phyloP scores from a whole-genome alignment of 495 filamentous ascomycete genomes.

The Neurospora sp. region DNA sequence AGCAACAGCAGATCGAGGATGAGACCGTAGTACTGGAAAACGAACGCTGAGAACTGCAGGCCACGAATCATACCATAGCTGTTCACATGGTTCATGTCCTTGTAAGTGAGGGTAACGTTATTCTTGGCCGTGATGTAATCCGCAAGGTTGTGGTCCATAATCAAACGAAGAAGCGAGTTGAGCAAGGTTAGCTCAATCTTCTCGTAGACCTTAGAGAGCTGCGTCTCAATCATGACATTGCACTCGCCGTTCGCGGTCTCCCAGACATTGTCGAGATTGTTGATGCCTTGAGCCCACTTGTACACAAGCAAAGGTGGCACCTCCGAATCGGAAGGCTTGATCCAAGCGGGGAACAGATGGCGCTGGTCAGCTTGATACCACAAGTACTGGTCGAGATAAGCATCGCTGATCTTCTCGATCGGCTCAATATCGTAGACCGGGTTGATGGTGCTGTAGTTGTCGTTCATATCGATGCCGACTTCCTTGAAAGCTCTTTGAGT shows the following conservation, averaged over 20 bases:
- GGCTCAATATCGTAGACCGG: conserved; percentile 99
- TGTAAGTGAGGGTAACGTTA: conserved; percentile 98
- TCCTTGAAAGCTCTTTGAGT: conserved; percentile 99
- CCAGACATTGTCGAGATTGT: conserved; percentile 98
- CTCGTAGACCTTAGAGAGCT: conserved; percentile 97
- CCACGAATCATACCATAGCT: conserved; percentile 97
- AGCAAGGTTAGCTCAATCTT: conserved; percentile 97
- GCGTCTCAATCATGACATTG: conserved; percentile 98
- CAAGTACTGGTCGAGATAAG: conserved; percentile 96
- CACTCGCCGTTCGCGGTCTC: conserved; percentile 91
- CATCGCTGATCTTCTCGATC: conserved; percentile 99
- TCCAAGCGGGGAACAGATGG: conserved; percentile 96
- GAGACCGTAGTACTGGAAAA: conserved; percentile 97
- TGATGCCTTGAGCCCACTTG: conserved; percentile 99
- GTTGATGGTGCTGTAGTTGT: conserved; percentile 98
- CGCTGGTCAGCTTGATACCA: conserved; percentile 99
- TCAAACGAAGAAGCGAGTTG: conserved; percentile 83
- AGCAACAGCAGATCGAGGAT: conserved; percentile 91
- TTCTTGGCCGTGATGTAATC: conserved; percentile 99
- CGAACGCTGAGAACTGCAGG: conserved; percentile 94
- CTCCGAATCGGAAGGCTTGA: conserved; percentile 98
- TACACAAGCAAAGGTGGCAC: conserved; percentile 94
- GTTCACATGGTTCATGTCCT: conserved; percentile 99
- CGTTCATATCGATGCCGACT: conserved; percentile 99
- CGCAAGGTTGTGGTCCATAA: conserved; percentile 99